Conservation (phyloP, 768 basidiomycete species). For the Nidularia sp. region DNA sequence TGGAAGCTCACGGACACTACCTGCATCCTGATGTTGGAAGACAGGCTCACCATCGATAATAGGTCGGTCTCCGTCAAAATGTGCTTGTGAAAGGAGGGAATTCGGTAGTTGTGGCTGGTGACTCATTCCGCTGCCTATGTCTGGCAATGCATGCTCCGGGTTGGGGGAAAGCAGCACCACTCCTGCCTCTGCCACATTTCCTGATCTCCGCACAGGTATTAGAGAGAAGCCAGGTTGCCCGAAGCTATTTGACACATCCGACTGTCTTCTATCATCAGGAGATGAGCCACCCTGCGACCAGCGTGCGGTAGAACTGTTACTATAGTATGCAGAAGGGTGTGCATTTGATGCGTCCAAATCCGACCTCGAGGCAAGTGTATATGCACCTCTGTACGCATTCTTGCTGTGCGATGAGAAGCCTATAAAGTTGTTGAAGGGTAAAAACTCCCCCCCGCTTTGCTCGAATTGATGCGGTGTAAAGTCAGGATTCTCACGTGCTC, state of each 20-base stretch:
- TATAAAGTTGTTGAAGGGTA: slow-evolving; percentile 11
- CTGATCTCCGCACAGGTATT: background rate
- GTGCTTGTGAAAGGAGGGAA: slow-evolving; percentile 3
- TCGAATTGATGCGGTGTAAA: slow-evolving; percentile 10
- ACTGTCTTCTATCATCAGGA: too few species aligned
- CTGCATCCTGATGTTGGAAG: slow-evolving; percentile 32
- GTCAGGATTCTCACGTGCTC: slow-evolving; percentile 1
- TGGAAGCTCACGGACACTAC: slow-evolving; percentile 31
- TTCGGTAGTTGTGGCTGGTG: background rate
- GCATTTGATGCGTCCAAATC: slow-evolving; percentile 1
- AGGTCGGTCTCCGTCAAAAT: background rate
- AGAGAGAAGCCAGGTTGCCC: background rate
- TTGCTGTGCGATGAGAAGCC: slow-evolving; percentile 2
- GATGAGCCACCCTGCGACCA: too few species aligned
- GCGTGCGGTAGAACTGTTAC: too few species aligned
- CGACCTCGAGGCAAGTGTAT: background rate
- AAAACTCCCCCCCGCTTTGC: slow-evolving; percentile 7
- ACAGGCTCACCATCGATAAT: slow-evolving; percentile 5
- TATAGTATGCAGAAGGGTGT: background rate
- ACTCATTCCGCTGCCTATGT: background rate
- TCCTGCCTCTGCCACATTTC: background rate
- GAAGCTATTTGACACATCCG: too few species aligned
- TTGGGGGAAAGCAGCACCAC: too few species aligned
- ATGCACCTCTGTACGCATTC: background rate
- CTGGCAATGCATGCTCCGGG: too few species aligned